These are phyloP conservation scores for Tolypocladium album DNA, from an alignment of 2,329 filamentous ascomycete genomes.

Conservation along the genomic window DNA sequence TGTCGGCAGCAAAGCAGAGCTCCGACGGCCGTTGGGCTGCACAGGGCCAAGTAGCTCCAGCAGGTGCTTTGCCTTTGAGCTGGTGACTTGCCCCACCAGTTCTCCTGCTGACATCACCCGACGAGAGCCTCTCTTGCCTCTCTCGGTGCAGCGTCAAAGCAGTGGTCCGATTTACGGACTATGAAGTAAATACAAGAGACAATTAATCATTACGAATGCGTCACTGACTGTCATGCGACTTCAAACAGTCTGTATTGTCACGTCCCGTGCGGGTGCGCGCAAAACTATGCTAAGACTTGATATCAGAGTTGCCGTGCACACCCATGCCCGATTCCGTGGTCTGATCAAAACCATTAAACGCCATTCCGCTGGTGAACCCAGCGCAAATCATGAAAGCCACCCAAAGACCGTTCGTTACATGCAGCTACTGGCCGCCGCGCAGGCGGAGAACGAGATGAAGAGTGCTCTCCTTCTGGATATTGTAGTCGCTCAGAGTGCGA, in stretches of 20 bases:
- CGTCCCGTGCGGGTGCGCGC: conserved; percentile 1
- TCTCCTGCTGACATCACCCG: neutral
- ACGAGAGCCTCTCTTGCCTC: neutral
- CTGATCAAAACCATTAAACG: conserved; percentile 12
- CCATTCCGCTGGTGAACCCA: conserved; percentile 55
- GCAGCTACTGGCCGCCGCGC: conserved; percentile 56
- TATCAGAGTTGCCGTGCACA: conserved; percentile 6
- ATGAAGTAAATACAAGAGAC: no score
- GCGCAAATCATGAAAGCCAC: conserved; percentile 50
- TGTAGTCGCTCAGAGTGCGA: conserved; percentile 83
- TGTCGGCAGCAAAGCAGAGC: neutral
- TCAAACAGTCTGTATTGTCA: neutral
- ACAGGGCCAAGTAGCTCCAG: neutral
- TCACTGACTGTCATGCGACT: neutral
- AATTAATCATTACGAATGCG: no score
- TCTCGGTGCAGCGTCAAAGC: no score
- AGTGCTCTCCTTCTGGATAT: conserved; percentile 90
- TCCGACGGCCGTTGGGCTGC: neutral
- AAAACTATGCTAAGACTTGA: conserved; percentile 2
- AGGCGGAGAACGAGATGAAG: conserved; percentile 81
- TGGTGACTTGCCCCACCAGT: neutral
- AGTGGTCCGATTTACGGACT: no score
- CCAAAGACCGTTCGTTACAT: conserved; percentile 3
- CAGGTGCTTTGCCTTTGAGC: no score
- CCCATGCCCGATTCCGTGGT: conserved; percentile 8